Evolutionary conservation across 139 green algal genomes (phyloP).

Genomic region (Dunaliella primolecta): DNA sequence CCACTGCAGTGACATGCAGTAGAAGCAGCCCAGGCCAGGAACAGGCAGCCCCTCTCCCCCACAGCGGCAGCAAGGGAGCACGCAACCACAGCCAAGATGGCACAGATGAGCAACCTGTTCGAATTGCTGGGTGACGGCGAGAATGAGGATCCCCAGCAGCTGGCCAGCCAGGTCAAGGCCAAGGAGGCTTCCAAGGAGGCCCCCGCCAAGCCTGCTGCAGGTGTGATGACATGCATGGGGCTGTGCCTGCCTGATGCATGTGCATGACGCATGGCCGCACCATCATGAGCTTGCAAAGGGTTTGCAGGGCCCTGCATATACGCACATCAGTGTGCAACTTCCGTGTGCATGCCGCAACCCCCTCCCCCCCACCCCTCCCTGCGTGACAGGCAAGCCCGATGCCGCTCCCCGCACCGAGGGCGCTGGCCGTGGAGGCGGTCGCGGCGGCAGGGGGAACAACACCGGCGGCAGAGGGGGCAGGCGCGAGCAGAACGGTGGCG

Average conservation of each 20-base stretch:
- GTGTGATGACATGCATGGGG: conserved; percentile 1
- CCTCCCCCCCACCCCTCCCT: conserved; percentile 9
- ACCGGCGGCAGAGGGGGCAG: not conserved
- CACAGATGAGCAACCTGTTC: conserved; percentile 27
- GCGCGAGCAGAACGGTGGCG: conserved; percentile 11
- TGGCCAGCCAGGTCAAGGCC: conserved; percentile 28
- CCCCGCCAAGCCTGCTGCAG: conserved; percentile 9
- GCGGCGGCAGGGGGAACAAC: conserved; percentile 9
- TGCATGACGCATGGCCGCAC: too few species aligned
- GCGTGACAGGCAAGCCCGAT: conserved; percentile 28
- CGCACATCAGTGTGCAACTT: too few species aligned
- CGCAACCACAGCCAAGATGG: not conserved
- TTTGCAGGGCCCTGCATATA: not conserved
- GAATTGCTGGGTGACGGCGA: conserved; percentile 38
- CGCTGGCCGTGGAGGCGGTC: conserved; percentile 23
- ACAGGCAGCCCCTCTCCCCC: not conserved
- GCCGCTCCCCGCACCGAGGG: conserved; percentile 26
- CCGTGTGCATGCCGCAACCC: too few species aligned
- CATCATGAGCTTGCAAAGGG: too few species aligned
- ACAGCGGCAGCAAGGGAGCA: not conserved
- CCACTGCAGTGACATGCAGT: too few species aligned
- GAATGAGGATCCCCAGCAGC: conserved; percentile 33
- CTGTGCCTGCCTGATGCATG: too few species aligned
- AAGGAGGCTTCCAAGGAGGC: conserved; percentile 27
- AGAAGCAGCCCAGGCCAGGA: too few species aligned